Conservation (phyloP, 441 rosid genomes). For the Bruguiera hainesii region DNA sequence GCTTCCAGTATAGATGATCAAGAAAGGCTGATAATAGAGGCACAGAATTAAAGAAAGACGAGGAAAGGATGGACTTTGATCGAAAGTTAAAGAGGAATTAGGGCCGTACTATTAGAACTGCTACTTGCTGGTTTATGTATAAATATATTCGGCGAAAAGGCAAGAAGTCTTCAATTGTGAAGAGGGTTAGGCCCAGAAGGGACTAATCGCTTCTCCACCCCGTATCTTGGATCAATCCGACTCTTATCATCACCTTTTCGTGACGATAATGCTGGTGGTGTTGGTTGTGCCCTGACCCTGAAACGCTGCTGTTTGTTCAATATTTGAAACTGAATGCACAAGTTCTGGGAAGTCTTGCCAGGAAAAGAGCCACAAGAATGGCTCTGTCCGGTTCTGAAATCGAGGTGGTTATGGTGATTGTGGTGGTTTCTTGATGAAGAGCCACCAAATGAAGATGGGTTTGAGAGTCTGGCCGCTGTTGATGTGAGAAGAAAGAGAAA, state of each 20-base stretch:
- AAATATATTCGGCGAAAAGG: background rate
- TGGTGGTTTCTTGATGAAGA: slow-evolving; percentile 26
- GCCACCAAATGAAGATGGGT: background rate
- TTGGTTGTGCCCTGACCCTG: slow-evolving; percentile 10
- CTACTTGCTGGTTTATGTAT: too few relatives aligned
- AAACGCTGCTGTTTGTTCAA: slow-evolving; percentile 29
- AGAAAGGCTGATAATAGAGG: background rate
- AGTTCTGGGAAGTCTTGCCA: slow-evolving; percentile 36
- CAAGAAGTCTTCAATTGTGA: slow-evolving; percentile 50
- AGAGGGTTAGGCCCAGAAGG: slow-evolving; percentile 96
- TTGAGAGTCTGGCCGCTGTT: slow-evolving; percentile 3
- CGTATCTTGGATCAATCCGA: slow-evolving; percentile 73
- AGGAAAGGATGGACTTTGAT: background rate
- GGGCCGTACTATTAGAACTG: too few relatives aligned
- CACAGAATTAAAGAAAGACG: background rate
- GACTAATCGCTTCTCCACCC: slow-evolving; percentile 78
- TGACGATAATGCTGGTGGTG: slow-evolving; percentile 20
- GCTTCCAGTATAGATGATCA: background rate
- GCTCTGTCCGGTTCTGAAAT: background rate
- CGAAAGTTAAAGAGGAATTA: background rate
- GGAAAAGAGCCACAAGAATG: slow-evolving; percentile 46
- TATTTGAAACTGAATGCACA: slow-evolving; percentile 56
- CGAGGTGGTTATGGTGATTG: background rate
- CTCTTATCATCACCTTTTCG: background rate
- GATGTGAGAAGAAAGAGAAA: background rate